Conservation (phyloP, 345 rosid species). For the Angophora floribunda region DNA sequence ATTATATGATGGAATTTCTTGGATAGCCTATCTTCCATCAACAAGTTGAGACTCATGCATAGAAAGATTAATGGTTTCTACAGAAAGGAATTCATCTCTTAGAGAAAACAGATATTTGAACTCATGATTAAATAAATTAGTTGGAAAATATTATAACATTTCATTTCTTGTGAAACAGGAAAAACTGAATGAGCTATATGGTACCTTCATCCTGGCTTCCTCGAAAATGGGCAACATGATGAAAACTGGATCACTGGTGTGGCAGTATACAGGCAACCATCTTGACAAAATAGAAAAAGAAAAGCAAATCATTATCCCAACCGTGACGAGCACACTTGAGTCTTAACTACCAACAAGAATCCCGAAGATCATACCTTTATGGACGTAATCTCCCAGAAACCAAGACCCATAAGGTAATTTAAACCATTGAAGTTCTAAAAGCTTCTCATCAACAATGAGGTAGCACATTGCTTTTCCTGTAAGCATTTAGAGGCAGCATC, state of each 20-base stretch:
- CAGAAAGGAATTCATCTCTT: neutral
- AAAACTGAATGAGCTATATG: neutral
- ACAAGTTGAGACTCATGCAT: neutral
- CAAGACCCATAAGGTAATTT: conserved; percentile 83
- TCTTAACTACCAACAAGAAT: neutral
- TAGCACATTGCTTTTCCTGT: conserved; percentile 50
- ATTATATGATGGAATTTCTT: neutral
- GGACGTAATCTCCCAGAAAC: conserved; percentile 81
- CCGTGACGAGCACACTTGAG: neutral
- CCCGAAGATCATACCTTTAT: conserved; percentile 36
- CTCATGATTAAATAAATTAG: neutral
- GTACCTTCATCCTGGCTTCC: conserved; percentile 88
- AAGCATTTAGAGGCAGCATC: neutral
- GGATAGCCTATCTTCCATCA: neutral
- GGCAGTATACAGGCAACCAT: conserved; percentile 72
- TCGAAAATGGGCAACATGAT: conserved; percentile 69
- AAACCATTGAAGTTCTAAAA: conserved; percentile 83
- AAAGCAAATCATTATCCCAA: neutral
- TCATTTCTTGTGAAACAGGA: neutral
- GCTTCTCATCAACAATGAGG: conserved; percentile 36
- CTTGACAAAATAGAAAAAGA: conserved; percentile 14
- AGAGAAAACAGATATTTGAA: neutral
- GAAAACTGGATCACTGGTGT: conserved; percentile 88
- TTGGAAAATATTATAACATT: neutral
- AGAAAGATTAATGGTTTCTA: neutral